phyloP scores from a whole-genome alignment of 2,329 filamentous ascomycete species.

The Alternaria conjuncta region DNA sequence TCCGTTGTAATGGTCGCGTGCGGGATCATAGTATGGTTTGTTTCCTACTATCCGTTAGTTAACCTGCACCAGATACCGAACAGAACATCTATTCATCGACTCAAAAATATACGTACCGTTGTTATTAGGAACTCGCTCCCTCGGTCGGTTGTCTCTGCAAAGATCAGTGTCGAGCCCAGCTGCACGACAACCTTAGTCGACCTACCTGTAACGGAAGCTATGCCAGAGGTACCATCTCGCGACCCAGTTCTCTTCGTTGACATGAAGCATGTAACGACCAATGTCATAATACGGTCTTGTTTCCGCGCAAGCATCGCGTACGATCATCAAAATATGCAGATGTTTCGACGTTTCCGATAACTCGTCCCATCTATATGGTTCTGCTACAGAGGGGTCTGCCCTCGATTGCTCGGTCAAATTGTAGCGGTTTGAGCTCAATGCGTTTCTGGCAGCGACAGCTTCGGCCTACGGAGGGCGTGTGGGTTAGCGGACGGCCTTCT shows the following conservation, averaged over 20 bases:
- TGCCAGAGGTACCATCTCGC: constrained; percentile 61
- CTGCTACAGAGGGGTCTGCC: constrained; percentile 34
- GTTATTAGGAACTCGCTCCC: constrained; percentile 1
- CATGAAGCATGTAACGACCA: constrained; percentile 50
- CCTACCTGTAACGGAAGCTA: constrained; percentile 54
- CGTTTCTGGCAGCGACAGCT: constrained; percentile 50
- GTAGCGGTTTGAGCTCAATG: constrained; percentile 48
- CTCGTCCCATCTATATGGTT: constrained; percentile 55
- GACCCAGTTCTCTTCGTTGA: constrained; percentile 57
- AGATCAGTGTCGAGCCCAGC: background rate
- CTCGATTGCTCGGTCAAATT: constrained; percentile 50
- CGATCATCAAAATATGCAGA: constrained; percentile 52
- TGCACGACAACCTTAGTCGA: background rate
- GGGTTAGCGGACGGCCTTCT: constrained; percentile 8
- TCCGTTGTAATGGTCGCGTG: constrained; percentile 27
- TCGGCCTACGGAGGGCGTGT: constrained; percentile 46
- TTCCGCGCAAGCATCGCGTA: constrained; percentile 45
- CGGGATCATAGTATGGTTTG: constrained; percentile 33
- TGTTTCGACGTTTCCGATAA: constrained; percentile 58
- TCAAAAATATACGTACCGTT: constrained; percentile 1
- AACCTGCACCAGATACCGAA: background rate
- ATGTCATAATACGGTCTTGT: constrained; percentile 52
- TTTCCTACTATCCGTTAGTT: constrained; percentile 13
- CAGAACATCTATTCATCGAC: background rate
- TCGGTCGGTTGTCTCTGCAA: constrained; percentile 42